Evolutionary conservation across 106 monocot genomes (phyloP).

Genomic region (Dendrobium huoshanense): DNA sequence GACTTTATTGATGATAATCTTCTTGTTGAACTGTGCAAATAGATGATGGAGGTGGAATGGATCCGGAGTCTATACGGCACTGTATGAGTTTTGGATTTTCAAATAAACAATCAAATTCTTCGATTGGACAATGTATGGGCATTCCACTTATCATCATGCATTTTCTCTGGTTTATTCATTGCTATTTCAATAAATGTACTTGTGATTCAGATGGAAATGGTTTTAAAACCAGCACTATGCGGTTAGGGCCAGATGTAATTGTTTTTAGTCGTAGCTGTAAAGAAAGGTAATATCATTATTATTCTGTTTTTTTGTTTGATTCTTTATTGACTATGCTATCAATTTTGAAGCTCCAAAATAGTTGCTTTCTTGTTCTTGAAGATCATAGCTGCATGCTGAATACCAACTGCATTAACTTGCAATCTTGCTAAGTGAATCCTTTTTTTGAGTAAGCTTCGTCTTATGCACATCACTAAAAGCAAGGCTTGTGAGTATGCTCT

Average conservation of each 20-base stretch:
- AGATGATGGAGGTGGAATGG: conserved; percentile 98
- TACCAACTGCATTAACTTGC: too few species aligned
- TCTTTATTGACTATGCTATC: not conserved
- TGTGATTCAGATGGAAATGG: conserved; percentile 78
- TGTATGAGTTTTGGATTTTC: conserved; percentile 99
- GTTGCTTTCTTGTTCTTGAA: not conserved
- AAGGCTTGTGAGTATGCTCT: too few species aligned
- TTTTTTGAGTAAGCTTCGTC: too few species aligned
- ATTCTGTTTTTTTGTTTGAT: not conserved
- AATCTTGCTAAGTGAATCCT: too few species aligned
- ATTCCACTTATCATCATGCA: conserved; percentile 5
- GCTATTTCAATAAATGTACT: conserved; percentile 9
- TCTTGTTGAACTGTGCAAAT: not conserved
- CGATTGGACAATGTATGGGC: conserved; percentile 81
- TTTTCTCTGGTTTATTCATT: not conserved
- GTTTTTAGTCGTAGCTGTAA: conserved; percentile 56
- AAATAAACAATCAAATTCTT: conserved; percentile 56
- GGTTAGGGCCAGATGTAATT: conserved; percentile 87
- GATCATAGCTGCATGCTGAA: not conserved
- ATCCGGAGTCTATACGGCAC: conserved; percentile 58
- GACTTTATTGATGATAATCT: conserved; percentile 7
- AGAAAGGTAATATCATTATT: conserved; percentile 24
- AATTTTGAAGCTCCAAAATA: not conserved
- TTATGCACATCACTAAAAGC: too few species aligned
- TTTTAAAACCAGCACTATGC: conserved; percentile 96